Evolutionary conservation across 805 yeast species (phyloP).

Genomic region (Kuraishia hungarica): DNA sequence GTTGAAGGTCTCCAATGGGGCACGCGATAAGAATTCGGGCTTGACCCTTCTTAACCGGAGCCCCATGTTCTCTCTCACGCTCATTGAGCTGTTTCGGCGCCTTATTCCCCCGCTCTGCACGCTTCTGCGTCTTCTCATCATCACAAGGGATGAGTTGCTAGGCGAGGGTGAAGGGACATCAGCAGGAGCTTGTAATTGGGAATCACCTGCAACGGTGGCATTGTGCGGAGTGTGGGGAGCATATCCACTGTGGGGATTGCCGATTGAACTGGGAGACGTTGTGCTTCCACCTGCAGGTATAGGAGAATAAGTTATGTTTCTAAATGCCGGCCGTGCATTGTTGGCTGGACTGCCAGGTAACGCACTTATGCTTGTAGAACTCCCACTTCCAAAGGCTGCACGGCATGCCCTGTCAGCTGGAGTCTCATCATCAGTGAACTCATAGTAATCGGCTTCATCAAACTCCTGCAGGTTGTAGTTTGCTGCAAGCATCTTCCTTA

Average conservation of each 20-base stretch:
- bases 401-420: background rate
- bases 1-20: slow-evolving; percentile 4
- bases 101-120: background rate
- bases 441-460: slow-evolving; percentile 10
- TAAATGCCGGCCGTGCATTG: background rate
- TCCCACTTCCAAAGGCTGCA: background rate
- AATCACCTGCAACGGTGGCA: no score
- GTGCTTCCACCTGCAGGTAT: background rate
- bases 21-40: background rate
- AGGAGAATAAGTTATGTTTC: background rate
- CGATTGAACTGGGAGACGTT: no score
- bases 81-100: background rate
- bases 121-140: background rate
- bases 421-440: slow-evolving; percentile 3
- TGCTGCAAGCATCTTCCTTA: slow-evolving; percentile 16
- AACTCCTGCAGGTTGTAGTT: slow-evolving; percentile 13
- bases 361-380: background rate
- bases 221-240: no score
- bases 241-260: no score
- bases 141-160: no score
- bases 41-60: background rate
- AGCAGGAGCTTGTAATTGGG: no score
- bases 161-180: no score
- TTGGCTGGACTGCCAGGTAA: no score
- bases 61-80: background rate